Conservation (phyloP, 345 rosid species). For the Gossypium turneri region DNA sequence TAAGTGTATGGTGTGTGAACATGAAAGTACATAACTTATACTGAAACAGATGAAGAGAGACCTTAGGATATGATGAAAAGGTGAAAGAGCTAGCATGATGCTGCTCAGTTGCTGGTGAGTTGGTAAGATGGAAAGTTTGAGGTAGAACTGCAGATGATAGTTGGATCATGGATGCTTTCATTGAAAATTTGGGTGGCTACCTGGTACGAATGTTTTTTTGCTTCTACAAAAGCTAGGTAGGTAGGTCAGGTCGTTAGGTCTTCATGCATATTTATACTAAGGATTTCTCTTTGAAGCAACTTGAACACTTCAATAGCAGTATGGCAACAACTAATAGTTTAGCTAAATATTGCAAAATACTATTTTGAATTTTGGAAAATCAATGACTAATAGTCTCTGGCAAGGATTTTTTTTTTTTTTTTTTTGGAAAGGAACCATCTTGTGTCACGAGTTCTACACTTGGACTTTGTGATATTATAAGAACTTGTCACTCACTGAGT, state of each 20-base stretch:
- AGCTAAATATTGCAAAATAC: background rate
- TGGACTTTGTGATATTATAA: background rate
- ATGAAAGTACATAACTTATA: background rate
- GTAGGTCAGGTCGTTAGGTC: background rate
- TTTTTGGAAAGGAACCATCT: background rate
- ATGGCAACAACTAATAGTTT: background rate
- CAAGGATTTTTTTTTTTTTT: background rate
- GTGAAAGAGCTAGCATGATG: background rate
- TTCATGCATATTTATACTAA: background rate
- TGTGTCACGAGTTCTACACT: background rate
- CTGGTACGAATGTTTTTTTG: background rate
- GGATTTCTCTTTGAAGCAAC: background rate
- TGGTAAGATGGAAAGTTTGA: background rate
- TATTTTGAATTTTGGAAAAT: background rate
- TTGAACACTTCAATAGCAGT: slow-evolving; percentile 2
- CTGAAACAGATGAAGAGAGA: background rate
- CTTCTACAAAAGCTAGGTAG: background rate
- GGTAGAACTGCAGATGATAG: background rate
- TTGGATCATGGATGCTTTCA: background rate
- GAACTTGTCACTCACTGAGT: background rate
- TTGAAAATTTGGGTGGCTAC: background rate
- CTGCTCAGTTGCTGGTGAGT: background rate
- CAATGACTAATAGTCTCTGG: background rate
- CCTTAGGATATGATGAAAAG: background rate
- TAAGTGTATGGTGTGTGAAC: background rate